Conservation (phyloP, 192 early-diverging fungal genomes). For the Umbelopsis sp. region DNA sequence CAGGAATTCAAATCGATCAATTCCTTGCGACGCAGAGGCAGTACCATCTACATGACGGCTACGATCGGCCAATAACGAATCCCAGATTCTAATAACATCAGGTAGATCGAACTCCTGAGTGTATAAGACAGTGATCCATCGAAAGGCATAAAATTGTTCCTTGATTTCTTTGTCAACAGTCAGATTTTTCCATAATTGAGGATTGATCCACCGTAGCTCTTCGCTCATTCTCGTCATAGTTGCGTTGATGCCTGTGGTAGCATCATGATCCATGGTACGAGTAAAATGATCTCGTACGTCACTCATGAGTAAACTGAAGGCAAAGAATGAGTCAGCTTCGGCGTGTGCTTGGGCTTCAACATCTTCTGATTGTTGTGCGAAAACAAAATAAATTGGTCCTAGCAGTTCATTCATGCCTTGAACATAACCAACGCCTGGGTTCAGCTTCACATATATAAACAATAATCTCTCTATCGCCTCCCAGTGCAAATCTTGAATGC, state of each 20-base stretch:
- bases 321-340: conserved; percentile 81
- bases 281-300: conserved; percentile 84
- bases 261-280: conserved; percentile 65
- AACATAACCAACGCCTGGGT: conserved; percentile 82
- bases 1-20: conserved; percentile 63
- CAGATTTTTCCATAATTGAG: conserved; percentile 63
- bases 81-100: conserved; percentile 80
- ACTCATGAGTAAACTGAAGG: conserved; percentile 71
- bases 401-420: conserved; percentile 90
- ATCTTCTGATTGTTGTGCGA: conserved; percentile 57
- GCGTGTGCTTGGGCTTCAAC: conserved; percentile 57
- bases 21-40: conserved; percentile 36
- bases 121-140: conserved; percentile 78
- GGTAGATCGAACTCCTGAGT: conserved; percentile 79
- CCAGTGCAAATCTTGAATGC: conserved; percentile 70
- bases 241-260: conserved; percentile 59
- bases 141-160: conserved; percentile 77
- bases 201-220: conserved; percentile 57
- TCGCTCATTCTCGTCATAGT: conserved; percentile 62
- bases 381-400: conserved; percentile 79
- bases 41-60: conserved; percentile 41
- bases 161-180: conserved; percentile 62
- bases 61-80: conserved; percentile 74
- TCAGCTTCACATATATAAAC: conserved; percentile 79
- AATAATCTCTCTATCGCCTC: conserved; percentile 79